A percentile compares a stretch with the other conserved stretches of the same genome.
Conservation (phyloP, 2,329 filamentous ascomycete species). For the Diaporthe citrichinensis region DNA sequence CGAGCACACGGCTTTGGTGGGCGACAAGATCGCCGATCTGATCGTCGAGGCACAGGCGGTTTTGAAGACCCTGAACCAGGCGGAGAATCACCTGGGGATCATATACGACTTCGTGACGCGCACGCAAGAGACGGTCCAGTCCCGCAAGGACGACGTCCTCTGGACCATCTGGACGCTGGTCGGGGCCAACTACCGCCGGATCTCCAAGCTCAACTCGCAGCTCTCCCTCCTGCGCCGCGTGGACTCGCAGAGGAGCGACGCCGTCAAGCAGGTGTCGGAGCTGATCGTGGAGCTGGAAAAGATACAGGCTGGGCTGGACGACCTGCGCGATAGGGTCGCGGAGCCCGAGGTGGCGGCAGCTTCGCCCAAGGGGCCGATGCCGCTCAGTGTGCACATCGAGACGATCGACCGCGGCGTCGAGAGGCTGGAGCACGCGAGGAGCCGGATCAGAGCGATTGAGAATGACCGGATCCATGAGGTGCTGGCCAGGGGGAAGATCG, state of each 20-base stretch:
- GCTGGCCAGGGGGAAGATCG: slow-evolving; percentile 61
- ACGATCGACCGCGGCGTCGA: slow-evolving; percentile 81
- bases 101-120: slow-evolving; percentile 79
- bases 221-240: slow-evolving; percentile 76
- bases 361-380: slow-evolving; percentile 60
- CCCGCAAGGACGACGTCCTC: slow-evolving; percentile 75
- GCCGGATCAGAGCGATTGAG: slow-evolving; percentile 71
- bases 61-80: slow-evolving; percentile 73
- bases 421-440: slow-evolving; percentile 75
- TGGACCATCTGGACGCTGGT: slow-evolving; percentile 81
- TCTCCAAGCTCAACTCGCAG: slow-evolving; percentile 74
- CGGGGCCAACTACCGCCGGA: slow-evolving; percentile 74
- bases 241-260: slow-evolving; percentile 74
- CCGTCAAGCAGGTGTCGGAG: slow-evolving; percentile 76
- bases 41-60: slow-evolving; percentile 80
- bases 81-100: slow-evolving; percentile 77
- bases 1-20: slow-evolving; percentile 77
- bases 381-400: slow-evolving; percentile 81
- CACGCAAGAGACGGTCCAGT: slow-evolving; percentile 71
- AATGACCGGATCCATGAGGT: slow-evolving; percentile 69
- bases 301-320: slow-evolving; percentile 79
- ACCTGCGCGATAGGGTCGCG: slow-evolving; percentile 79
- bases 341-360: slow-evolving; percentile 71
- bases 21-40: slow-evolving; percentile 76
- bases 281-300: slow-evolving; percentile 81